Evolutionary conservation across 1,139 yeast species (phyloP).

Genomic region (Eremothecium gossypii): DNA sequence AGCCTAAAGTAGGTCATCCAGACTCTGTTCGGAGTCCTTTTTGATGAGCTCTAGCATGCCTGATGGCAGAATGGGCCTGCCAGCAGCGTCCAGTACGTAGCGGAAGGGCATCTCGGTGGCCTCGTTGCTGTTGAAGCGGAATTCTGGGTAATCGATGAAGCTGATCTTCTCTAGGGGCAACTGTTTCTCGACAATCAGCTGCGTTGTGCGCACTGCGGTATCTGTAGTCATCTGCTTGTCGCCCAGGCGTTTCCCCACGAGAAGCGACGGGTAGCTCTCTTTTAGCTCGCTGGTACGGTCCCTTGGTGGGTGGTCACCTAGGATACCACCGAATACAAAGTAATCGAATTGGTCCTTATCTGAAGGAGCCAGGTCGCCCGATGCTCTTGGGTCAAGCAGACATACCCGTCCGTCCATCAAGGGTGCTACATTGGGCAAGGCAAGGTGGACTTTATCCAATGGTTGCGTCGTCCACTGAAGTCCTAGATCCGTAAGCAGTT

Average conservation of each 20-base stretch:
- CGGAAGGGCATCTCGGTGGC: constrained; percentile 98
- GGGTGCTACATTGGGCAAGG: constrained; percentile 23
- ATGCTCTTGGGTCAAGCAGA: constrained; percentile 82
- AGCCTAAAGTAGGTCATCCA: constrained; percentile 38
- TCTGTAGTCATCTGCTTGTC: constrained; percentile 93
- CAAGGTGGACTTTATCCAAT: constrained; percentile 40
- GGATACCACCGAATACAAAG: constrained; percentile 91
- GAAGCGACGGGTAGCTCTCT: constrained; percentile 51
- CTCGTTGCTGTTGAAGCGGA: constrained; percentile 77
- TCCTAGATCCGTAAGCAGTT: constrained; percentile 48
- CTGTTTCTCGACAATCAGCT: constrained; percentile 53
- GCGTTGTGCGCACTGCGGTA: constrained; percentile 89
- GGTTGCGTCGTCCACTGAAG: constrained; percentile 78
- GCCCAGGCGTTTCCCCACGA: constrained; percentile 79
- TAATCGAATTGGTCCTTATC: constrained; percentile 65
- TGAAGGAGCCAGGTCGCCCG: constrained; percentile 57
- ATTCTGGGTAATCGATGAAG: constrained; percentile 89
- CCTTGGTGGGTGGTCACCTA: constrained; percentile 94
- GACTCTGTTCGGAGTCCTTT: constrained; percentile 69
- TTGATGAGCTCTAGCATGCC: constrained; percentile 87
- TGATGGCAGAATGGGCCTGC: constrained; percentile 74
- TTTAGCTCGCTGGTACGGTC: constrained; percentile 90
- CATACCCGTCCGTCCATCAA: constrained; percentile 49
- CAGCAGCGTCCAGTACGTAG: constrained; percentile 49
- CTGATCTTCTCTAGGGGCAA: constrained; percentile 57